Evolutionary conservation across 2,329 filamentous ascomycete genomes (phyloP), one percentile per base, ranked within the genome.

Genomic region (Penicillium carneum): DNA sequence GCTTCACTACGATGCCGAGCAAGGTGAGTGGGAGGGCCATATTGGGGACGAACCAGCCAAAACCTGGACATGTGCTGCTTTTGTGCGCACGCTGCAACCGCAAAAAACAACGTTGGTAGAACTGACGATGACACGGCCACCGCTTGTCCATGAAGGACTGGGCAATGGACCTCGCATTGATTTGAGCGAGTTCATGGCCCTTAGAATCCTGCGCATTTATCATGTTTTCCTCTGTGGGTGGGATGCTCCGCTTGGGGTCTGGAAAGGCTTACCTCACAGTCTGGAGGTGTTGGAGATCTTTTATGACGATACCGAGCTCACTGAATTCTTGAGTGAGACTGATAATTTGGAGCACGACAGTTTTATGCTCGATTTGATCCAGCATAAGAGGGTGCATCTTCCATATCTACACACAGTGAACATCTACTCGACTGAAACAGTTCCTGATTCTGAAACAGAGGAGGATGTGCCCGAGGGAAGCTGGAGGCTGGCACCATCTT

Each of bases 1-100:
- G 8, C 63, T 67, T 20, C 61, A 62, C 45, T 67, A 62, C 31
- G 63, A 66, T 9, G 61, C 45, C 23, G 51, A 64, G 0, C 58
- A 66, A 62, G 33, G 9, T 26, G 58, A 51, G 34, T 67, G 63
- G 64, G 45, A 38, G 3, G 50, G 52, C 36, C 18, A 55, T 52
- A 38, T 18, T 41, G 58, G 20, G 12, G 45, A 58, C 45, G 34
- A 58, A 52, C 50, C 48, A 23, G 47, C 18, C 16, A 48, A 36
- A 33, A 23, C 18, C 9, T 64, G 53, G 63, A 56, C 61, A 41
- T 51, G 53, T 45, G 61, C 57, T 54, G 61, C 61, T 33, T 63
- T 65, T 53, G 57, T 65, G 47, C 57, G 63, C 4, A 14, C 61
- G 3, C 33, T 65, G 29, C 43, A 36, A 34, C 11, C 61, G 12